phyloP scores from a whole-genome alignment of 2,329 filamentous ascomycete genomes.

The Penicillium nordicum region DNA sequence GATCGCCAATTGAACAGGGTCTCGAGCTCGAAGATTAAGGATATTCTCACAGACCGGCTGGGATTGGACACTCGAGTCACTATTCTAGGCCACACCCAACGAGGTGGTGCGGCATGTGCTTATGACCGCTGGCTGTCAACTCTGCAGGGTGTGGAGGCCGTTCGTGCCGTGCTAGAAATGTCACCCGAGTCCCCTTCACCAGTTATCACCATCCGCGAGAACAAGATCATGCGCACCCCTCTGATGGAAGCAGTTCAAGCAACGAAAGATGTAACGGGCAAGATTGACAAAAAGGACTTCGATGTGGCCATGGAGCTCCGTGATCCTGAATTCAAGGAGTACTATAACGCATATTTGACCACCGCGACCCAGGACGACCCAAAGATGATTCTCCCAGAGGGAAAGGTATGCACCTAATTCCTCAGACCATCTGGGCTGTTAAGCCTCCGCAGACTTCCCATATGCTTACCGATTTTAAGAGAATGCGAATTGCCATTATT shows the following conservation, averaged over 20 bases:
- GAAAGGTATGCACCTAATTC: constrained; percentile 56
- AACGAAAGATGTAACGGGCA: constrained; percentile 78
- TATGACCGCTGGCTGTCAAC: constrained; percentile 94
- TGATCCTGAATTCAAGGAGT: constrained; percentile 90
- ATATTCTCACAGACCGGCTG: constrained; percentile 77
- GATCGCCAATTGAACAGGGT: constrained; percentile 83
- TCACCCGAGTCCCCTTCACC: constrained; percentile 86
- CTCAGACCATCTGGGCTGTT: not conserved
- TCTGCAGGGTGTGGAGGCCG: constrained; percentile 88
- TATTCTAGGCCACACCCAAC: constrained; percentile 93
- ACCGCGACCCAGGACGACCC: constrained; percentile 80
- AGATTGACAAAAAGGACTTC: constrained; percentile 83
- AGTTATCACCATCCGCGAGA: constrained; percentile 95
- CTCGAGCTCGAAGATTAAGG: constrained; percentile 73
- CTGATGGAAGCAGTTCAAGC: constrained; percentile 83
- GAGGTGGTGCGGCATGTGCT: constrained; percentile 85
- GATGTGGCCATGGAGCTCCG: constrained; percentile 80
- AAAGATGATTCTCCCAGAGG: constrained; percentile 62
- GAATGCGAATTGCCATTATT: constrained; percentile 91
- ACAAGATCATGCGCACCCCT: constrained; percentile 90
- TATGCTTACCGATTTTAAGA: constrained; percentile 49
- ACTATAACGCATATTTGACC: constrained; percentile 85
- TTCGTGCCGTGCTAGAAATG: constrained; percentile 84
- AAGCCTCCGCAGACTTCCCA: not conserved
- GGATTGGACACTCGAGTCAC: constrained; percentile 90